Conservation (phyloP, 1,139 yeast species). For the Petasospora fabianii region DNA sequence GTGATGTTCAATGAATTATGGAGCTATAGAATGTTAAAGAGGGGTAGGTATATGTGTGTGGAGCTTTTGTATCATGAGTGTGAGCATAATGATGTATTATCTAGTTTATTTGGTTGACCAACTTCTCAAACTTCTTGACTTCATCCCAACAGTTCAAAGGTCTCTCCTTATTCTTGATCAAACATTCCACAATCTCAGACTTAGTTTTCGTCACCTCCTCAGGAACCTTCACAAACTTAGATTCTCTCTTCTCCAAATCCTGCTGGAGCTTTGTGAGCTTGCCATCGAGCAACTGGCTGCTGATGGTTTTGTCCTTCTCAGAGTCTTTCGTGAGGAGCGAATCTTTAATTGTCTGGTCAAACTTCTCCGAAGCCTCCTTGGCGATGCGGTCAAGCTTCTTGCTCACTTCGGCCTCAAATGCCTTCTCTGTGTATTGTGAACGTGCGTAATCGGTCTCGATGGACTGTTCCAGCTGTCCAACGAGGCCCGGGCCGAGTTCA, state of each 20-base stretch:
- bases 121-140: slow-evolving; percentile 65
- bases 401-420: slow-evolving; percentile 72
- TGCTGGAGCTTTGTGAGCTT: slow-evolving; percentile 45
- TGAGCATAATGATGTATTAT: no score
- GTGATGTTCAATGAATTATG: not conserved
- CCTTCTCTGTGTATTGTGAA: slow-evolving; percentile 72
- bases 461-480: slow-evolving; percentile 67
- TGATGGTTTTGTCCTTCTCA: slow-evolving; percentile 28
- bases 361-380: slow-evolving; percentile 50
- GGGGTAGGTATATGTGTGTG: slow-evolving; percentile 1
- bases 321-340: slow-evolving; percentile 38
- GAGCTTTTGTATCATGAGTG: no score
- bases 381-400: slow-evolving; percentile 63
- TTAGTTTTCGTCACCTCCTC: slow-evolving; percentile 44
- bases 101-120: slow-evolving; percentile 29
- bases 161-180: slow-evolving; percentile 62
- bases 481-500: slow-evolving; percentile 63
- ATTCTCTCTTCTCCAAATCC: slow-evolving; percentile 35
- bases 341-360: slow-evolving; percentile 48
- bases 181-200: slow-evolving; percentile 58
- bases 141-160: slow-evolving; percentile 89
- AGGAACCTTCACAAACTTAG: slow-evolving; percentile 33
- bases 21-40: slow-evolving; percentile 1
- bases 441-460: slow-evolving; percentile 82
- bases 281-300: slow-evolving; percentile 35